These are phyloP conservation scores for Psilocybe azurescens DNA, from an alignment of 768 basidiomycete species.

Conservation along the genomic window DNA sequence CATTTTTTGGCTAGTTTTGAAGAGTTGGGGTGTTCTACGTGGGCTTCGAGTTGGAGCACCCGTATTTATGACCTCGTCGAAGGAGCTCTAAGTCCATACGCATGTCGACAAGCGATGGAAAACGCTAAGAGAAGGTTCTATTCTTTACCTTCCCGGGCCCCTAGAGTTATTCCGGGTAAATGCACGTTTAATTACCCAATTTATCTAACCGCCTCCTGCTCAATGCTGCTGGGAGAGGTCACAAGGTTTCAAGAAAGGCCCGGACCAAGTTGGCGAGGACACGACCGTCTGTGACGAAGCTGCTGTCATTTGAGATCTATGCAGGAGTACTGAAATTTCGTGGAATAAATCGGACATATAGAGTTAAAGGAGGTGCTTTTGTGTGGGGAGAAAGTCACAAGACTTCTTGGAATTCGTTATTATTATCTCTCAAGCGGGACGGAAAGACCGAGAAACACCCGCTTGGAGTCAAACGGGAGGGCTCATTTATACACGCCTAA, in stretches of 20 bases:
- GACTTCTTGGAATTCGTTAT: not conserved
- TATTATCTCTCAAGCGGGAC: not conserved
- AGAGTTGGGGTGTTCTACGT: not conserved
- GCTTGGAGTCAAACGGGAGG: not conserved
- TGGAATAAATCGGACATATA: conserved; percentile 21
- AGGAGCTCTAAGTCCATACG: not conserved
- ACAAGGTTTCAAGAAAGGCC: not conserved
- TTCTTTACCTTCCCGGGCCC: not conserved
- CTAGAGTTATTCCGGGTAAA: too few species aligned
- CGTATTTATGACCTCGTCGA: not conserved
- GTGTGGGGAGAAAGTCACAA: conserved; percentile 11
- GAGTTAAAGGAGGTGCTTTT: conserved; percentile 13
- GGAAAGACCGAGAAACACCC: conserved; percentile 8
- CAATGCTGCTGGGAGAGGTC: not conserved
- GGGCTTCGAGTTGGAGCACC: not conserved
- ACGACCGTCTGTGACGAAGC: not conserved
- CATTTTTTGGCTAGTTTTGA: not conserved
- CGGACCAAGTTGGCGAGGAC: not conserved
- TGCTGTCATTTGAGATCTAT: not conserved
- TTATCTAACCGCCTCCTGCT: not conserved
- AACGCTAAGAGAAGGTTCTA: not conserved
- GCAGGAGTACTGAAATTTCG: not conserved
- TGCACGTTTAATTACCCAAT: not conserved
- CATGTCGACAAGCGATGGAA: not conserved
- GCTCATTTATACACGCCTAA: too few species aligned